Evolutionary conservation across 2,329 filamentous ascomycete genomes (phyloP), one percentile per base, ranked within the genome.

Genomic region (Thermoascus crustaceus): DNA sequence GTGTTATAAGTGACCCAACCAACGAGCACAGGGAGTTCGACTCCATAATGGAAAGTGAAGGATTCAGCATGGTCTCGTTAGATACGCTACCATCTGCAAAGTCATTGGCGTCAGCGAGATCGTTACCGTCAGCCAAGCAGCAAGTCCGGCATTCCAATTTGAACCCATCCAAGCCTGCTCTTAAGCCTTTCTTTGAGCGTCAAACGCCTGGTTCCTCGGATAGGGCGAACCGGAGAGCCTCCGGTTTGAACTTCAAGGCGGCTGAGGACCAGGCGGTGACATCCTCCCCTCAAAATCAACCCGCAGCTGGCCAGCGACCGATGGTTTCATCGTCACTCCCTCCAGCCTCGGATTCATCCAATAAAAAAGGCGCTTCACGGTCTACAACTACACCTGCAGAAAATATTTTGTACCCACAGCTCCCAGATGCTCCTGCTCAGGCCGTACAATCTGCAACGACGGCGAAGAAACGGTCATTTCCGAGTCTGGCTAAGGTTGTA

Each of bases 1-100:
- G 37, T 6, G 20, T n/a, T 37, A 34, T 38, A 11, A 40, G 38
- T 16, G 57, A 67, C 35, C 60, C 61, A 18, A 64, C 56, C 4
- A 55, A 65, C 18, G 61, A 65, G 11, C 57, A 67, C 35, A 53
- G 54, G 24, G 69, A 71, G 29, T 71, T 69, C 40, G 71, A 75
- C 48, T 70, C 71, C 1, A 71, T 75, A 13, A 60, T 75, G 43
- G 71, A 75, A 50, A 73, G 71, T 43, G 71, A 75, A 56, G 71
- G 67, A 3, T 75, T 75, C 41, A 75, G 69, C 38, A 73, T 75
- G 69, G 71, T 75, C 30, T 73, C 72, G 8, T 53, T 74, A 29
- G 66, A 72, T 38, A 71, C 71, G 3, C 52, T 75, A 14, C 68
- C 68, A 5, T 74, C 71, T 2, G 59, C 67, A 16, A 61, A 61